phyloP scores from a whole-genome alignment of 441 rosid genomes.

The Manihot esculenta region DNA sequence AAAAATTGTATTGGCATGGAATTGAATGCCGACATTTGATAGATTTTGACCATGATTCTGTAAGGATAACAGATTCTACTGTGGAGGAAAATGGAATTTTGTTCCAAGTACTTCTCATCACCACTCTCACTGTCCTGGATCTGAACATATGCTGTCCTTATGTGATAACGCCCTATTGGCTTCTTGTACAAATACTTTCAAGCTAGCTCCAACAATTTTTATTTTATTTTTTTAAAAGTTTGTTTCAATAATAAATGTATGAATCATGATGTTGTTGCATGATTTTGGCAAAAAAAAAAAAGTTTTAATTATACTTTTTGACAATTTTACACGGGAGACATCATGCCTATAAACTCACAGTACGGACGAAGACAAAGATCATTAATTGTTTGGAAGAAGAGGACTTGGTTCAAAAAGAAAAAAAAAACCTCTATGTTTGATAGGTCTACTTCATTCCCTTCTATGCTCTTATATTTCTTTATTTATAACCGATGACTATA shows the following conservation, averaged over 20 bases:
- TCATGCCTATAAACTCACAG: no score
- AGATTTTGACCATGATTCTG: conserved; percentile 3
- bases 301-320: background rate
- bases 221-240: no score
- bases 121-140: background rate
- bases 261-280: background rate
- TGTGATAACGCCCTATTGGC: background rate
- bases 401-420: no score
- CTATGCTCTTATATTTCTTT: no score
- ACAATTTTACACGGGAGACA: background rate
- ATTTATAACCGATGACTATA: no score
- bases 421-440: no score
- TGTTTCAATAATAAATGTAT: no score
- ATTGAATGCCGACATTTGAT: conserved; percentile 17
- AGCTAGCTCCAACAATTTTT: no score
- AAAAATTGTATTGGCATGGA: conserved; percentile 3
- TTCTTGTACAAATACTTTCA: background rate
- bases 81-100: conserved; percentile 7
- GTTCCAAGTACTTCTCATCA: conserved; percentile 14
- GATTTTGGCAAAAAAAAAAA: no score
- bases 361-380: background rate
- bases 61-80: background rate
- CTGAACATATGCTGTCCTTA: background rate
- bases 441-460: no score
- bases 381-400: background rate